Evolutionary conservation across 2,329 filamentous ascomycete genomes (phyloP).

Genomic region (Colletotrichum sp.): DNA sequence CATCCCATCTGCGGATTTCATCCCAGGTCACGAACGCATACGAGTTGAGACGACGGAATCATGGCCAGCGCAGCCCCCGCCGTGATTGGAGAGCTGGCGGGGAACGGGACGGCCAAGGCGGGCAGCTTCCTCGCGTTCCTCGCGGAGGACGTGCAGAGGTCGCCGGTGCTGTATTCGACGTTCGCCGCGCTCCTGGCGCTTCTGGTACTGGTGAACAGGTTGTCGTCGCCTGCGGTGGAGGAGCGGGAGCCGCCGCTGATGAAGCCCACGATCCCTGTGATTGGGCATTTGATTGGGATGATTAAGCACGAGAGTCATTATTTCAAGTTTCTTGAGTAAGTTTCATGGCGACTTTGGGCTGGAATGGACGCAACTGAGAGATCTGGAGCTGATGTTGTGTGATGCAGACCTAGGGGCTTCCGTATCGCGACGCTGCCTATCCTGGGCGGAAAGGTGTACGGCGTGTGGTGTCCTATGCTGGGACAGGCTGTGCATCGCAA

Average conservation of each 20-base stretch:
- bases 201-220: background rate
- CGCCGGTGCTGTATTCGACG: background rate
- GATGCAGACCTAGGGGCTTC: conserved; percentile 26
- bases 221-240: conserved; percentile 24
- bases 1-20: accelerated
- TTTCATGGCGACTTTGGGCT: background rate
- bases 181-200: background rate
- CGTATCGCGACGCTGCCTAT: conserved; percentile 50
- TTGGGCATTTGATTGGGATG: conserved; percentile 53
- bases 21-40: background rate
- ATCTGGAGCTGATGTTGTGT: too few relatives aligned
- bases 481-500: conserved; percentile 42
- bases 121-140: background rate
- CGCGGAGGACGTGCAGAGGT: background rate
- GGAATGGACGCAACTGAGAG: too few relatives aligned
- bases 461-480: conserved; percentile 45
- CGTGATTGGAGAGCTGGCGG: background rate
- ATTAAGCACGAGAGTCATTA: conserved; percentile 41
- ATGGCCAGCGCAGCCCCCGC: background rate
- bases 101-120: background rate
- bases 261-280: conserved; percentile 43
- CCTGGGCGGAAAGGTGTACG: conserved; percentile 47
- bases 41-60: background rate
- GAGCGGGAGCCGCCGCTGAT: conserved; percentile 47
- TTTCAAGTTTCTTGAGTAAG: conserved; percentile 41